Evolutionary conservation across 805 yeast genomes (phyloP).

Genomic region (Pichia scutulata): DNA sequence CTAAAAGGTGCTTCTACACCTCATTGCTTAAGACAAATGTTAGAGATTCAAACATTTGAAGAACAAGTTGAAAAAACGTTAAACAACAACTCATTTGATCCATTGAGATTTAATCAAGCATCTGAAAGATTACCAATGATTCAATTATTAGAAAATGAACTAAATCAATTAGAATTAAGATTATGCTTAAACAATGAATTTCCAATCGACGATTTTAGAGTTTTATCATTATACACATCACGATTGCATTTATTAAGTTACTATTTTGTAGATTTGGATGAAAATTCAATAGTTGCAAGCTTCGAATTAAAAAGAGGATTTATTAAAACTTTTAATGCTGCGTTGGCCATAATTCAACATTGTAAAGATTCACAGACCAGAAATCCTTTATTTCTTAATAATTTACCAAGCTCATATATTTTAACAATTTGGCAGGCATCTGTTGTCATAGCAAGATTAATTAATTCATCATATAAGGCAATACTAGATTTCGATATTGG

Average conservation of each 20-base stretch:
- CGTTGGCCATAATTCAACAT: constrained; percentile 63
- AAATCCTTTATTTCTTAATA: constrained; percentile 58
- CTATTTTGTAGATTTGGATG: constrained; percentile 61
- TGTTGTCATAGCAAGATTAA: constrained; percentile 69
- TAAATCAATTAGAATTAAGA: constrained; percentile 68
- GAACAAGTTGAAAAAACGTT: constrained; percentile 75
- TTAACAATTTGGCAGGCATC: constrained; percentile 89
- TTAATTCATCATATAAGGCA: constrained; percentile 64
- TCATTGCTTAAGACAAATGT: constrained; percentile 59
- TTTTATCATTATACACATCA: constrained; percentile 61
- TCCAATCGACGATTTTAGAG: constrained; percentile 58
- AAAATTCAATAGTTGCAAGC: constrained; percentile 27
- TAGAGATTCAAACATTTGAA: constrained; percentile 78
- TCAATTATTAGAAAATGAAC: constrained; percentile 59
- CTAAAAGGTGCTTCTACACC: constrained; percentile 45
- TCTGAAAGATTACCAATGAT: constrained; percentile 70
- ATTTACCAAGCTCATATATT: constrained; percentile 77
- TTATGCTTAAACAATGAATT: constrained; percentile 31
- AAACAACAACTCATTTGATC: constrained; percentile 61
- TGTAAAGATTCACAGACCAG: constrained; percentile 52
- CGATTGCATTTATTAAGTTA: constrained; percentile 79
- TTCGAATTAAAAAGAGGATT: constrained; percentile 68
- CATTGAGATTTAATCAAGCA: constrained; percentile 55
- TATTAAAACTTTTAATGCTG: constrained; percentile 72
- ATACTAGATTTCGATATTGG: constrained; percentile 68